Evolutionary conservation across 768 basidiomycete species (phyloP).

Genomic region (Leccinum ochraceum): DNA sequence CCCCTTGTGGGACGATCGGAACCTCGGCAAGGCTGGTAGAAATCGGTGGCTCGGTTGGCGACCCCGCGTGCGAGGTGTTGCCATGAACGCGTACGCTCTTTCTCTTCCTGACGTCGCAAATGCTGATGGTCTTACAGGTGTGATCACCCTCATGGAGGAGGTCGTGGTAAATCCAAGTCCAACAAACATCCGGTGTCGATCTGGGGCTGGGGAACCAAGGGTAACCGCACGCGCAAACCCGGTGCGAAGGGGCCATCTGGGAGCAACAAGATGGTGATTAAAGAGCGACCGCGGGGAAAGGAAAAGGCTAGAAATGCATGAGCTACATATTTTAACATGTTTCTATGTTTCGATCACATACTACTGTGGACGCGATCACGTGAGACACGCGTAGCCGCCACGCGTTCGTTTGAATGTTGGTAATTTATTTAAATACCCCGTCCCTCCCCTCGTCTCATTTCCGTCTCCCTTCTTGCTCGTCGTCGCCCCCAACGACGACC

Average conservation of each 20-base stretch:
- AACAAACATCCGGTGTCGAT: constrained; percentile 91
- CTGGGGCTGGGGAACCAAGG: constrained; percentile 93
- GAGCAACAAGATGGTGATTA: constrained; percentile 87
- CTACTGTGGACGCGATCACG: constrained; percentile 27
- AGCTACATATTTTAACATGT: background rate
- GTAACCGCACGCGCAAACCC: constrained; percentile 89
- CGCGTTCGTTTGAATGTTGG: constrained; percentile 32
- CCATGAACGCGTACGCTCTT: constrained; percentile 85
- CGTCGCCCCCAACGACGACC: constrained; percentile 6
- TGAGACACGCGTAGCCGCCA: constrained; percentile 27
- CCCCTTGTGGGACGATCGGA: constrained; percentile 80
- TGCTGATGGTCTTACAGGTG: constrained; percentile 43
- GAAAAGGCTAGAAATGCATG: constrained; percentile 37
- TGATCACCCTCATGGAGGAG: constrained; percentile 96
- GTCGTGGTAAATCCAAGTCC: constrained; percentile 96
- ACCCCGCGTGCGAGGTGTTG: constrained; percentile 90
- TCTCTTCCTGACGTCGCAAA: background rate
- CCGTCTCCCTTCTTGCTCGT: constrained; percentile 4
- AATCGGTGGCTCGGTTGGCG: constrained; percentile 82
- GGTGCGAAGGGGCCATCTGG: constrained; percentile 65
- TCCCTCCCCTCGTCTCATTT: background rate
- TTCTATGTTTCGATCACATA: too few relatives aligned
- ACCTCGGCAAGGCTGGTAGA: constrained; percentile 90
- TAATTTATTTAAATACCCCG: constrained; percentile 27
- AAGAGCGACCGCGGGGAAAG: constrained; percentile 78